Evolutionary conservation across 2,329 filamentous ascomycete genomes (phyloP).

Genomic region (Bipolaris gigantea): DNA sequence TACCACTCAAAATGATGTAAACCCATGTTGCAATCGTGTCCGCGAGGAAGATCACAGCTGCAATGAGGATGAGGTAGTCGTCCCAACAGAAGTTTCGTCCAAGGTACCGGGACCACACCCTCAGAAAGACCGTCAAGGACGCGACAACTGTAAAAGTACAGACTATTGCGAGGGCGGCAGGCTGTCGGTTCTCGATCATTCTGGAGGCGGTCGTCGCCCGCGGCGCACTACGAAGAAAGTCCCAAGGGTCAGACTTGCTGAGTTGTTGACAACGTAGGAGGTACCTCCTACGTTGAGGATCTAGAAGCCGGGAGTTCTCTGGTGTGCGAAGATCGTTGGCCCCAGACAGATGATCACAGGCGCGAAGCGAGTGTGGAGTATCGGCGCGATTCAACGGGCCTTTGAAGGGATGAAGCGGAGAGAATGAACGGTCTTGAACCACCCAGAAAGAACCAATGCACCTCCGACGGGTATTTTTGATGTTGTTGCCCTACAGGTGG

Average conservation of each 20-base stretch:
- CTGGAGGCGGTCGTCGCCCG: neutral
- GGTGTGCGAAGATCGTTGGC: slow-evolving; percentile 8
- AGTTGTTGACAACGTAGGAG: neutral
- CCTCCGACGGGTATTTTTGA: neutral
- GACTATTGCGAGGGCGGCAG: slow-evolving; percentile 29
- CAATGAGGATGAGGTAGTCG: slow-evolving; percentile 35
- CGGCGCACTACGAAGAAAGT: neutral
- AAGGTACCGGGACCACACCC: slow-evolving; percentile 34
- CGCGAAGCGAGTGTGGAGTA: slow-evolving; percentile 9
- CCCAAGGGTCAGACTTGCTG: neutral
- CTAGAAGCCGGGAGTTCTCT: neutral
- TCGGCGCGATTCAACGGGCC: neutral
- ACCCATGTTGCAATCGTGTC: slow-evolving; percentile 30
- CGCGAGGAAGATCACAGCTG: slow-evolving; percentile 28
- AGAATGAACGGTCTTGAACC: neutral
- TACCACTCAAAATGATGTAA: slow-evolving; percentile 36
- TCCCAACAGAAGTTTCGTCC: slow-evolving; percentile 40
- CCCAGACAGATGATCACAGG: slow-evolving; percentile 1
- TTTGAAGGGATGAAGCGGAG: neutral
- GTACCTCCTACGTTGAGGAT: neutral
- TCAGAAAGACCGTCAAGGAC: slow-evolving; percentile 30
- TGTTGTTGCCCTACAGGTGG: neutral
- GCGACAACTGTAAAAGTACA: slow-evolving; percentile 35
- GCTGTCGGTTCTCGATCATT: slow-evolving; percentile 36
- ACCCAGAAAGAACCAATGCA: slow-evolving; percentile 1